Base-by-base conservation (phyloP, 805 yeast genomes). In the Wickerhamiella azymoides region DNA sequence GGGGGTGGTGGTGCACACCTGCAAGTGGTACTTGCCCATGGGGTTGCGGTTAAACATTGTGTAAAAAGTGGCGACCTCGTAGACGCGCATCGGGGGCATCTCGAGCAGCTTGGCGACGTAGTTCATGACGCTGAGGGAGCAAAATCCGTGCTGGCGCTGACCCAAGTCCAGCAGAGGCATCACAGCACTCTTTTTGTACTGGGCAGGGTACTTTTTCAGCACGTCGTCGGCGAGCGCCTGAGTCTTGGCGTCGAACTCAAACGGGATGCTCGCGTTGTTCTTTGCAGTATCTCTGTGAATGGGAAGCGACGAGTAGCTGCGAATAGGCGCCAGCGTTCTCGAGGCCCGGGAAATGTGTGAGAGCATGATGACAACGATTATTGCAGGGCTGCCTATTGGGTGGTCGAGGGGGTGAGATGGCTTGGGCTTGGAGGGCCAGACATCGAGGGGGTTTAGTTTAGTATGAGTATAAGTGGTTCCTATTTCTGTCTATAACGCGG, bases 31-130 rank as follows among this genome's bases (percentile, higher is more conserved):
- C 60, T 83, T 82, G 49, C 94, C 94, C 74, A 84, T 77, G 42
- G 94, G 94, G 52, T 73, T 70, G 62, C 92, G 76, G 67, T 81
- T 81, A 69, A 79, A 84, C 94, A 84, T 84, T 55, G 94, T 84
- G 67, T 84, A 84, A 68, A 84, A 84, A 36, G 94, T 81, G 27
- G 94, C 94, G 52, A 84, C 94, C 63, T 84, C 93, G 63, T 84
- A 84, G 26, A 84, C 94, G 66, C 94, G 76, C 94, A 84, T 84
- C 49, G 94, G 93, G 26, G 94, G 94, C 79, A 84, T 80, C 57
- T 82, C 89, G 57, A 83, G 71, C 58, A 80, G 57, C 63, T 79
- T 76, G 45, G 94, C 94, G 43, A 84, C 94, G 61, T 84, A 80
- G 68, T 84, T 83, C 94, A 84, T 84, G 52, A 83, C 92, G 28